These are phyloP conservation scores for Vitis labrusca DNA, from an alignment of 164 flowering plant species.

Conservation along the genomic window DNA sequence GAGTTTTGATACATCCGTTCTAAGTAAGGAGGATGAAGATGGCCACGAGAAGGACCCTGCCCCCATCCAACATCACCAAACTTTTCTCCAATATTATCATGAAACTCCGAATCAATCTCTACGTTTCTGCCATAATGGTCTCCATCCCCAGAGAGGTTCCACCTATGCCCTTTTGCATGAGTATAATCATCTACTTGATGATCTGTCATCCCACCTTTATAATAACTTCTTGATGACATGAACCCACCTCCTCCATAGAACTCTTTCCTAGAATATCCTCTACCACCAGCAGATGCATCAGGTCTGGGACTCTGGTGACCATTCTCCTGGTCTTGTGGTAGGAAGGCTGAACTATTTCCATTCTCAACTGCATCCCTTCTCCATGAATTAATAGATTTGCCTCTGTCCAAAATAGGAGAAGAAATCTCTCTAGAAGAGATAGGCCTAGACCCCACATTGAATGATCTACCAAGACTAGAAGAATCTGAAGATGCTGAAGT, in stretches of 20 bases:
- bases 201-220: slow-evolving; percentile 50
- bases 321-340: slow-evolving; percentile 49
- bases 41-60: slow-evolving; percentile 45
- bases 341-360: slow-evolving; percentile 42
- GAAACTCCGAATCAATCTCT: slow-evolving; percentile 58
- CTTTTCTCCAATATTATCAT: slow-evolving; percentile 49
- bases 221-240: slow-evolving; percentile 38
- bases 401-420: slow-evolving; percentile 48
- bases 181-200: slow-evolving; percentile 48
- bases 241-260: slow-evolving; percentile 49
- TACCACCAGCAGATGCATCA: slow-evolving; percentile 53
- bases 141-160: slow-evolving; percentile 58
- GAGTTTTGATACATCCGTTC: slow-evolving; percentile 61
- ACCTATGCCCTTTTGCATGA: slow-evolving; percentile 55
- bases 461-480: slow-evolving; percentile 45
- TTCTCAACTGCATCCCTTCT: slow-evolving; percentile 67
- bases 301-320: slow-evolving; percentile 47
- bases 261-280: slow-evolving; percentile 53
- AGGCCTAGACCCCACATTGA: slow-evolving; percentile 52
- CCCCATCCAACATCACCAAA: slow-evolving; percentile 74
- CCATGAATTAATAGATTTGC: slow-evolving; percentile 59
- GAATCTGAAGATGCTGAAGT: slow-evolving; percentile 78
- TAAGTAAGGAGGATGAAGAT: slow-evolving; percentile 41
- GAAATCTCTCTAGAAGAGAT: slow-evolving; percentile 48
- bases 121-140: slow-evolving; percentile 44